Evolutionary conservation across 345 rosid genomes (phyloP).

Genomic region (Arabidopsis thaliana): DNA sequence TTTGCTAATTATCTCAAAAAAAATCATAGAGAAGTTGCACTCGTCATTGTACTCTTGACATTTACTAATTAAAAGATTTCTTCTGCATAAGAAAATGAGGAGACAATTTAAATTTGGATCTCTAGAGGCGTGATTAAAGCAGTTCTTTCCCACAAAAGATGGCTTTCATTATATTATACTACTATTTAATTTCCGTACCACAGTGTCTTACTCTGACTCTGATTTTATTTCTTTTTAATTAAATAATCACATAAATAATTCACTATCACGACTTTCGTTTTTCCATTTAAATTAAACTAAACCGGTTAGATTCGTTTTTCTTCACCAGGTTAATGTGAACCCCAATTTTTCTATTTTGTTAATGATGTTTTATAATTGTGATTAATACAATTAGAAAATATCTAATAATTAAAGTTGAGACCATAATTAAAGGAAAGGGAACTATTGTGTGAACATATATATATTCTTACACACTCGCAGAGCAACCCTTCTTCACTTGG

Average conservation of each 20-base stretch:
- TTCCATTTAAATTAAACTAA: constrained; percentile 25
- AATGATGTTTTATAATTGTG: constrained; percentile 19
- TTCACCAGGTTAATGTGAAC: constrained; percentile 43
- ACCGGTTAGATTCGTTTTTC: constrained; percentile 43
- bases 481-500: not conserved
- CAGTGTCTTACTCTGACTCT: constrained; percentile 48
- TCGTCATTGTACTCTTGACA: too few species aligned
- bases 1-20: too few species aligned
- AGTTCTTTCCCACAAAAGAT: constrained; percentile 43
- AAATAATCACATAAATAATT: constrained; percentile 23
- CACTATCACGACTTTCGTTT: constrained; percentile 26
- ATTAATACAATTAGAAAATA: not conserved
- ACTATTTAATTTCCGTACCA: constrained; percentile 40
- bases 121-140: constrained; percentile 46
- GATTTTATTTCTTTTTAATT: constrained; percentile 25
- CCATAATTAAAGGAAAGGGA: constrained; percentile 32
- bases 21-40: too few species aligned
- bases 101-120: constrained; percentile 16
- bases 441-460: constrained; percentile 28
- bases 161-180: constrained; percentile 31
- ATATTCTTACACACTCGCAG: constrained; percentile 10
- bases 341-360: constrained; percentile 35
- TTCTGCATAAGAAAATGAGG: too few species aligned
- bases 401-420: not conserved
- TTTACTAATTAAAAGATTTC: too few species aligned